Evolutionary conservation across 164 flowering plant genomes (phyloP).

Genomic region (Hamamelis virginiana): DNA sequence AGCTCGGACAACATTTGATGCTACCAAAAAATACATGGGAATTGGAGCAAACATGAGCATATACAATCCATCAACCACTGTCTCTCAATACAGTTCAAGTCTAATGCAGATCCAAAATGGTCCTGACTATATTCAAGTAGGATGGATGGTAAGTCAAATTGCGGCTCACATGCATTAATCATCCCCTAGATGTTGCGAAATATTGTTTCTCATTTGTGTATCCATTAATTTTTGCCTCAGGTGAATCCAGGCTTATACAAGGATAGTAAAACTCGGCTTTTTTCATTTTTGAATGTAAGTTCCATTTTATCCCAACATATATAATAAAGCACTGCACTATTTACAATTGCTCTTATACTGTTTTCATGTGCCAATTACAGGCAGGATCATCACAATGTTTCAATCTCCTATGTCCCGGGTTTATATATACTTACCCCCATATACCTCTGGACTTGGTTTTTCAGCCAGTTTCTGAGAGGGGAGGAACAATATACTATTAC

Average conservation of each 20-base stretch:
- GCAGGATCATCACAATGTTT: neutral
- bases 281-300: neutral
- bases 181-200: no score
- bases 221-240: neutral
- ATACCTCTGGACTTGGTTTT: neutral
- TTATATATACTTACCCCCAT: neutral
- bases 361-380: neutral
- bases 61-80: neutral
- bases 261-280: neutral
- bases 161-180: neutral
- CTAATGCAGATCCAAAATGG: neutral
- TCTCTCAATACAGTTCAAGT: slow-evolving; percentile 2
- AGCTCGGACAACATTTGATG: neutral
- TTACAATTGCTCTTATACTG: neutral
- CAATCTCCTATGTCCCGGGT: neutral
- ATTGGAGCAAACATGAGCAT: neutral
- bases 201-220: no score
- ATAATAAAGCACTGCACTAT: neutral
- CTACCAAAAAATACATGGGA: neutral
- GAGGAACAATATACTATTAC: neutral
- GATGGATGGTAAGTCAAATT: slow-evolving; percentile 5
- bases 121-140: neutral
- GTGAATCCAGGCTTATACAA: neutral
- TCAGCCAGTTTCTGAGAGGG: neutral
- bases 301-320: neutral